Evolutionary conservation across 2,329 filamentous ascomycete species (phyloP).

Genomic region (Aspergillus udagawae): DNA sequence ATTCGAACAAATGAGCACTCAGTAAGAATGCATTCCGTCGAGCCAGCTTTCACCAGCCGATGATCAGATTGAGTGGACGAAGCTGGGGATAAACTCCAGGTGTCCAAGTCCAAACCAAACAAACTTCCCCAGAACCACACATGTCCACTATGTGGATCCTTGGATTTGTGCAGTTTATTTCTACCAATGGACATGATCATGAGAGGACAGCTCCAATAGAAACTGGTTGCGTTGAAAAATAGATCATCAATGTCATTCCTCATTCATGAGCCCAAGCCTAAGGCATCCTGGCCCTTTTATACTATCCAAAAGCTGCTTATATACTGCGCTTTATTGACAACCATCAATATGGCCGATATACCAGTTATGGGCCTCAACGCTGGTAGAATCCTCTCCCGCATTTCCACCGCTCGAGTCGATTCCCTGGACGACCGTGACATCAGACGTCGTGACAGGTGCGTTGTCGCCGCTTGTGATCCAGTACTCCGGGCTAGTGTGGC

Average conservation of each 20-base stretch:
- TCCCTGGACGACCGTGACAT: conserved; percentile 31
- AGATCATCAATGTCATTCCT: neutral
- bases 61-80: neutral
- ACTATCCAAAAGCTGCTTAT: neutral
- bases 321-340: conserved; percentile 12
- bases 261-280: neutral
- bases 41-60: neutral
- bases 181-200: neutral
- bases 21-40: neutral
- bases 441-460: conserved; percentile 25
- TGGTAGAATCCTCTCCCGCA: conserved; percentile 22
- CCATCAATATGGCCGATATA: conserved; percentile 28
- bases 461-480: conserved; percentile 35
- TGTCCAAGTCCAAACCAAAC: neutral
- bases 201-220: neutral
- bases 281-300: neutral
- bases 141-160: neutral
- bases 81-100: neutral
- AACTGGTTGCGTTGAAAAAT: neutral
- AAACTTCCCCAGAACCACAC: neutral
- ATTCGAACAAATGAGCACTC: neutral
- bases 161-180: neutral
- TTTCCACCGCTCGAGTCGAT: conserved; percentile 32
- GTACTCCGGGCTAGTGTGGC: conserved; percentile 39
- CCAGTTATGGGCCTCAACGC: conserved; percentile 32